Evolutionary conservation across 2,329 filamentous ascomycete species (phyloP).

Genomic region (Calonectria pseudoreteaudii): DNA sequence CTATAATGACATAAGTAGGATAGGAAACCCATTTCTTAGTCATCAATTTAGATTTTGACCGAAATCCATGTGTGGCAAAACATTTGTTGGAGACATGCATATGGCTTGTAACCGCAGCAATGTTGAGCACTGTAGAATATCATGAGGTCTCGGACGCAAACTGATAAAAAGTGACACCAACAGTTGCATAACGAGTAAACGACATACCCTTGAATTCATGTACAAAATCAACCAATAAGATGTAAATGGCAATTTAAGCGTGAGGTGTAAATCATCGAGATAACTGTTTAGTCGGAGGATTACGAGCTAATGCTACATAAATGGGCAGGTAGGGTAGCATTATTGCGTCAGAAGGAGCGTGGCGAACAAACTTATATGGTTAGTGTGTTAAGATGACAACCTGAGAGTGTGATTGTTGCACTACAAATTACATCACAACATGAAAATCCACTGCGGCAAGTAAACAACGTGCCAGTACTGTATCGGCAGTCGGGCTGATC

Average conservation of each 20-base stretch:
- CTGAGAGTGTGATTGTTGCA: neutral
- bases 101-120: constrained; percentile 54
- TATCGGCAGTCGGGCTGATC: neutral
- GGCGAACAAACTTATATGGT: too few relatives aligned
- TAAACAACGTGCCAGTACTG: neutral
- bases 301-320: neutral
- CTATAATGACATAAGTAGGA: constrained; percentile 49
- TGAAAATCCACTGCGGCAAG: neutral
- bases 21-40: constrained; percentile 57
- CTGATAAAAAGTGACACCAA: constrained; percentile 44
- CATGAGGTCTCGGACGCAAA: constrained; percentile 43
- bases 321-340: neutral
- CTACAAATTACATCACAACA: neutral
- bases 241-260: neutral
- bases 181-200: constrained; percentile 42
- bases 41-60: constrained; percentile 66
- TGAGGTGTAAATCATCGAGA: too few relatives aligned
- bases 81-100: constrained; percentile 60
- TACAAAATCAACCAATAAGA: constrained; percentile 37
- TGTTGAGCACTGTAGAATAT: constrained; percentile 54
- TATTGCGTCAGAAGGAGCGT: neutral
- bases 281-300: neutral
- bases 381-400: neutral
- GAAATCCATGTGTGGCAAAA: constrained; percentile 59
- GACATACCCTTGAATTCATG: constrained; percentile 41